A percentile compares a stretch with the other conserved stretches of the same genome.
These are phyloP conservation scores for Tuctoria greenei DNA, from an alignment of 176 grass and related monocot species.

Conservation along the genomic window DNA sequence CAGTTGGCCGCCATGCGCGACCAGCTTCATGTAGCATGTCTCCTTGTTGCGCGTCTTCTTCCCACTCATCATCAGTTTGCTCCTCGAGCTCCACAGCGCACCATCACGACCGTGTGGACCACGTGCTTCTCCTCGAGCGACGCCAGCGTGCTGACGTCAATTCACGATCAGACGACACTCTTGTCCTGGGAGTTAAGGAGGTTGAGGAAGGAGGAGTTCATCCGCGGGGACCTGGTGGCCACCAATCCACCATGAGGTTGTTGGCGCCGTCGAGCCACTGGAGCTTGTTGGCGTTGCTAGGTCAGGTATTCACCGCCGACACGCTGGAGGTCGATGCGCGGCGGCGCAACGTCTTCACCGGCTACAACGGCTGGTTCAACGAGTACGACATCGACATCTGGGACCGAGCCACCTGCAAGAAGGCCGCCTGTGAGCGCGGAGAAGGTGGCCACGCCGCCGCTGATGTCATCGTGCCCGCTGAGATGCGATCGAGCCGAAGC, in stretches of 20 bases:
- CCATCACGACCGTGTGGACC: slow-evolving; percentile 62
- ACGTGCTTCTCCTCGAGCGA: slow-evolving; percentile 75
- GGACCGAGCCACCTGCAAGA: too few relatives aligned
- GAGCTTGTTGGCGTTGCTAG: slow-evolving; percentile 76
- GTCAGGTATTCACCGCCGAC: too few relatives aligned
- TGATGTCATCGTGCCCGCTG: not conserved
- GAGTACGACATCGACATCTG: too few relatives aligned
- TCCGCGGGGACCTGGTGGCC: slow-evolving; percentile 75
- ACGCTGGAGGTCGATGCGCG: slow-evolving; percentile 57
- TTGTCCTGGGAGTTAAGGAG: slow-evolving; percentile 69
- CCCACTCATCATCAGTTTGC: slow-evolving; percentile 51
- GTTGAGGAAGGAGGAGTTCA: slow-evolving; percentile 65
- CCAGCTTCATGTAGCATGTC: slow-evolving; percentile 85
- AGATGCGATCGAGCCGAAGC: too few relatives aligned
- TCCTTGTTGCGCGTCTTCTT: slow-evolving; percentile 43
- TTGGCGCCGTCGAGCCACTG: slow-evolving; percentile 60
- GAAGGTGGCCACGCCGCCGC: slow-evolving; percentile 62
- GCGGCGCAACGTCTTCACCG: too few relatives aligned
- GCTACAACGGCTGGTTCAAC: too few relatives aligned
- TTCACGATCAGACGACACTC: slow-evolving; percentile 73
- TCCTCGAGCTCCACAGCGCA: slow-evolving; percentile 74
- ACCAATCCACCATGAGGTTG: slow-evolving; percentile 69
- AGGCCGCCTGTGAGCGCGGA: slow-evolving; percentile 53
- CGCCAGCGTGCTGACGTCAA: slow-evolving; percentile 51
- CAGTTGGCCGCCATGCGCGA: slow-evolving; percentile 64